Evolutionary conservation across 78 protist genomes (phyloP).

Genomic region (Speleostelium caveatum): DNA sequence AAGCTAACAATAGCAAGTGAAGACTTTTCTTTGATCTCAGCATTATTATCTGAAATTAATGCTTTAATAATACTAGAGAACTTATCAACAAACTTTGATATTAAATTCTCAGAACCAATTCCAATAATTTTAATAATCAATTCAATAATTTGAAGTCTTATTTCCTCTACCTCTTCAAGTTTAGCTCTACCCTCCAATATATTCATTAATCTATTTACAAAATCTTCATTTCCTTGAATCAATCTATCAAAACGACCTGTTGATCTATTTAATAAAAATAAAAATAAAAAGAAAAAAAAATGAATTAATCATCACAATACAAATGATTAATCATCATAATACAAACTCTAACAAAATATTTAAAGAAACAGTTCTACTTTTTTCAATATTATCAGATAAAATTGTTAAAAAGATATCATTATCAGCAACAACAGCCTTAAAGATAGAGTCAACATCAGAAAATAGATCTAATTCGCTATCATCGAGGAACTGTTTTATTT

Average conservation of each 20-base stretch:
- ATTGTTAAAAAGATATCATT: not conserved
- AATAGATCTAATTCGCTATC: not conserved
- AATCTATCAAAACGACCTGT: not conserved
- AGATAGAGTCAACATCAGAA: not conserved
- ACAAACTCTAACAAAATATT: conserved; percentile 7
- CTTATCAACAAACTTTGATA: conserved; percentile 3
- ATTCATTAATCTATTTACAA: conserved; percentile 7
- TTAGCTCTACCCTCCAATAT: not conserved
- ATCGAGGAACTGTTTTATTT: not conserved
- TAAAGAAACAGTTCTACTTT: conserved; percentile 25
- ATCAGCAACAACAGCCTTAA: not conserved
- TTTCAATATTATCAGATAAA: conserved; percentile 24
- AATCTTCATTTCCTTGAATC: not conserved
- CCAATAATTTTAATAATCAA: conserved; percentile 1
- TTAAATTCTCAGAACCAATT: not conserved
- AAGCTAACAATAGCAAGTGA: not conserved
- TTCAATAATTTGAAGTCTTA: conserved; percentile 10
- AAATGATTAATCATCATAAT: no score
- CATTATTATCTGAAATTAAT: conserved; percentile 5
- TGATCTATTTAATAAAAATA: not conserved
- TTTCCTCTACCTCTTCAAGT: conserved; percentile 47
- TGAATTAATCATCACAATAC: no score
- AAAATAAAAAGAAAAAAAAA: no score
- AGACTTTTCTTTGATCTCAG: conserved; percentile 14
- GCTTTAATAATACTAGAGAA: not conserved